Evolutionary conservation across 371 early-diverging fungal species (phyloP).

Genomic region (Mucor racemosus): DNA sequence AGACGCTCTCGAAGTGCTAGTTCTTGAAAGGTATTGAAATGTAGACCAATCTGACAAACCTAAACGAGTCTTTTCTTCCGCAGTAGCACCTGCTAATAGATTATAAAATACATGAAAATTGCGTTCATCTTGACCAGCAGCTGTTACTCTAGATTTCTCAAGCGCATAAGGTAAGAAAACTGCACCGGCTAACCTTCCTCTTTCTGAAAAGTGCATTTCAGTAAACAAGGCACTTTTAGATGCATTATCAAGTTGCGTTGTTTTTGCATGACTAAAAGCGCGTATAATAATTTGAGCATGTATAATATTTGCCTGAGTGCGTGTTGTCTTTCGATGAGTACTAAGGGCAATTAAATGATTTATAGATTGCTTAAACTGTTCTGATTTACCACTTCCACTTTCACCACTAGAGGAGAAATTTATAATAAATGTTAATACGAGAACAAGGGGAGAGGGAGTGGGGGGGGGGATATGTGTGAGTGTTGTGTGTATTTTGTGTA

Average conservation of each 20-base stretch:
- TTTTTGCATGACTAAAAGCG: slow-evolving; percentile 84
- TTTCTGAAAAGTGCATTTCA: slow-evolving; percentile 87
- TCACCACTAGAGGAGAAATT: slow-evolving; percentile 70
- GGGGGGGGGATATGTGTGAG: neutral
- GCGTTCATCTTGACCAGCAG: slow-evolving; percentile 68
- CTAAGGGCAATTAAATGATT: slow-evolving; percentile 74
- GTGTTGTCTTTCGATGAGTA: slow-evolving; percentile 78
- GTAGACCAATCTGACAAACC: slow-evolving; percentile 34
- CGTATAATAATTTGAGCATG: slow-evolving; percentile 74
- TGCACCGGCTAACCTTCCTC: slow-evolving; percentile 84
- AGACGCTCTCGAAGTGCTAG: slow-evolving; percentile 41
- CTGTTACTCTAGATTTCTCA: slow-evolving; percentile 78
- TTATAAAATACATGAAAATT: slow-evolving; percentile 94
- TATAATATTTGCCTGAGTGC: slow-evolving; percentile 72
- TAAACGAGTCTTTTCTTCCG: slow-evolving; percentile 25
- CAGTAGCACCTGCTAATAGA: slow-evolving; percentile 56
- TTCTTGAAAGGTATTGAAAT: slow-evolving; percentile 42
- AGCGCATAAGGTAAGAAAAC: slow-evolving; percentile 84
- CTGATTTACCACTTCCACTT: slow-evolving; percentile 86
- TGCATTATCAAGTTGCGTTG: slow-evolving; percentile 77
- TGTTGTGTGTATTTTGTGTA: neutral
- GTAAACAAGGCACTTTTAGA: slow-evolving; percentile 85
- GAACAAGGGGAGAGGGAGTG: neutral
- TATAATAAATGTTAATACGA: neutral
- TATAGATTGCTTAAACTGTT: slow-evolving; percentile 63